Base-by-base conservation (phyloP, 306 rosid genomes). In the Sphenostylis stenocarpa region DNA sequence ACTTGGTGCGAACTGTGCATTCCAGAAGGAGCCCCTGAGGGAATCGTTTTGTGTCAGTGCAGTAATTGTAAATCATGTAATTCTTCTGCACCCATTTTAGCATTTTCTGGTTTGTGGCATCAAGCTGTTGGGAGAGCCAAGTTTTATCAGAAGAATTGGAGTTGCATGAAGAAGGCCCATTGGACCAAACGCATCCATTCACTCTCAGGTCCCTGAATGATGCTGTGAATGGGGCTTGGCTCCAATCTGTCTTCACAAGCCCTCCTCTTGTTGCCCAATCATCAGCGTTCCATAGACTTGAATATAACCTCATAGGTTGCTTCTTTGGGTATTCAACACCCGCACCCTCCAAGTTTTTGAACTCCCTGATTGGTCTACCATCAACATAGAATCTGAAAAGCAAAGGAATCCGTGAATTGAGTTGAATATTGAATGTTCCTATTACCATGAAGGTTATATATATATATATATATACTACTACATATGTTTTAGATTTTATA, bases 231-330 rank as follows among this genome's bases (percentile, higher is more conserved):
- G 94, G 96, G 5, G 91, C 94, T 67, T 79, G 44, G 2, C 76
- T 78, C 93, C 94, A 91, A 81, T 91, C 88, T 36, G 94, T 91
- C 76, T 89, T 91, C 20, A 91, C 83, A 2, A 80, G 77, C n/a
- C 96, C 96, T 13, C 96, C 96, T 66, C 94, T 87, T 4, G 96
- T 91, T 7, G 96, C 96, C 96, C 93, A 88, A 1, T 87, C 85
- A 56, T 90, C 91, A 10, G 90, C 96, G 47, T 89, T 83, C 96
- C 96, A 91, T 0, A 91, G 76, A 68, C 91, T 91, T 0, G 97
- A 86, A 15, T 87, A 81, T 16, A 91, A 49, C 66, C 83, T 87
- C 94, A 91, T 89, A 0, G 94, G 77, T 8, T 83, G 91, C 0
- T 29, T 88, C 36, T 81, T 81, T 0, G 92, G 94, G 70, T 77